Base-by-base conservation (phyloP, 2,329 filamentous ascomycete genomes). In the Aspergillus flavus region DNA sequence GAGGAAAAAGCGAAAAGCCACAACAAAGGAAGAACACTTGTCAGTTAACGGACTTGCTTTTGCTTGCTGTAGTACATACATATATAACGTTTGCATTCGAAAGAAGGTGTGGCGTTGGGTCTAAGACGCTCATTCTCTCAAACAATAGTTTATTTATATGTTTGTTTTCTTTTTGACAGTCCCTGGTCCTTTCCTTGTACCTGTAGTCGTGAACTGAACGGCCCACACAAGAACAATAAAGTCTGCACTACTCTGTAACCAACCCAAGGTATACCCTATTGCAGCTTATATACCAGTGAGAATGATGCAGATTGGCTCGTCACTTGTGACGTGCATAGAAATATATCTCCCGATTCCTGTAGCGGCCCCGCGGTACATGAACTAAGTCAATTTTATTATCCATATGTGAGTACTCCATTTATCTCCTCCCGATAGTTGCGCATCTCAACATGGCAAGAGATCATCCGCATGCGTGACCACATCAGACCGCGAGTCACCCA, bases 291-390 rank as follows among this genome's bases (percentile, higher is more conserved):
- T 30, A 19, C 26, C 14, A 19, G 16, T 10, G 14, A 50, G 10
- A 19, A 50, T 19, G 46, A 55, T 28, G 45, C 56, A 58, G 45
- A 62, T 62, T 62, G 60, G 60, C 41, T 28, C 56, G 26, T 58
- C 55, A 45, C 56, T 14, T 55, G 60, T 57, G 52, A 57, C 34
- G 54, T 62, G 60, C 60, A 62, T 54, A 50, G 43, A 26, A 53
- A 23, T 21, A 34, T 36, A 54, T 54, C 6, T 54, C 52, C 52
- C 52, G 52, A 54, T 36, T 16, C 28, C 16, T 36, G 53, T 57
- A 48, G 32, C 54, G 53, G 41, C 11, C 46, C 23, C 12, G 32
- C 11, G 52, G 30, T 54, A 54, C 30, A 28, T 28, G 6, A 19
- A 46, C 23, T 12, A 34, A 34, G 32, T 34, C 32, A 34, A 34